Percentiles rank a stretch among this genome's conserved stretches.
Conservation (phyloP, 495 filamentous ascomycete species). For the Penicillium lagena region DNA sequence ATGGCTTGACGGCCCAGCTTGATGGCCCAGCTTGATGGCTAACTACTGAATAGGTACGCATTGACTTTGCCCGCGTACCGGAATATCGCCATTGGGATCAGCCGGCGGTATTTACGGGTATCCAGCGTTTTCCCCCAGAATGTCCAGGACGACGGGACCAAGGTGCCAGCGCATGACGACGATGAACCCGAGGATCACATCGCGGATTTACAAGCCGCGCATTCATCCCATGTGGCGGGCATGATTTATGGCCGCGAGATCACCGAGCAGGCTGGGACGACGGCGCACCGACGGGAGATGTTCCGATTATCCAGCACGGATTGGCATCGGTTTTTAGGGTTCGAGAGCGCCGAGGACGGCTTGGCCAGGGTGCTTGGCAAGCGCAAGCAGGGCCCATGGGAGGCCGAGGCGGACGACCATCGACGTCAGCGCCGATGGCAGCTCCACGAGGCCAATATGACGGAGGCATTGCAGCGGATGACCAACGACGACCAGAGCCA, state of each 20-base stretch:
- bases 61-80: slow-evolving; percentile 1
- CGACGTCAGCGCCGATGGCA: too few relatives aligned
- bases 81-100: slow-evolving; percentile 4
- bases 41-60: background rate
- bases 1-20: too few relatives aligned
- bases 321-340: slow-evolving; percentile 3
- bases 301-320: slow-evolving; percentile 5
- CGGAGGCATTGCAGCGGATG: slow-evolving; percentile 7
- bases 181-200: background rate
- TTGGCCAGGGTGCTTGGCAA: too few relatives aligned
- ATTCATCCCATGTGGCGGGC: slow-evolving; percentile 7
- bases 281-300: slow-evolving; percentile 1
- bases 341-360: too few relatives aligned
- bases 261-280: slow-evolving; percentile 6
- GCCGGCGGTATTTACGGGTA: slow-evolving; percentile 2
- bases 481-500: slow-evolving; percentile 1
- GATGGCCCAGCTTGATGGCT: too few relatives aligned
- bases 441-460: background rate
- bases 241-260: slow-evolving; percentile 11
- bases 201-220: slow-evolving; percentile 3
- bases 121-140: background rate
- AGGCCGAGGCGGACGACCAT: too few relatives aligned
- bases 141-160: slow-evolving; percentile 1
- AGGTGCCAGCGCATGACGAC: background rate
- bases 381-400: too few relatives aligned